These are phyloP conservation scores for Rhizophagus prolifer DNA, from an alignment of 192 early-diverging fungal species.

Conservation along the genomic window DNA sequence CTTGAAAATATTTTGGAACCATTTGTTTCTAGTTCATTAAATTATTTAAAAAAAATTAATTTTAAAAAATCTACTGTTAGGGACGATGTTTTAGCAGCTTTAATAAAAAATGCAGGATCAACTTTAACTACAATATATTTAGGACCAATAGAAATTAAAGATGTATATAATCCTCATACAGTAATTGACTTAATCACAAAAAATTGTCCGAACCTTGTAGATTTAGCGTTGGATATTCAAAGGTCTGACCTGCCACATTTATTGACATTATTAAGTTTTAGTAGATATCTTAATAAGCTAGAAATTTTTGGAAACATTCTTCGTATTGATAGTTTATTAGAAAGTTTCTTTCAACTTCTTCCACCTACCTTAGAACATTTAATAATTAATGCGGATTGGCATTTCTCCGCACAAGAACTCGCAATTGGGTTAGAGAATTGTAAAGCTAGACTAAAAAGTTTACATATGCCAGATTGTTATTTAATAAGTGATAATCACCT, in stretches of 20 bases:
- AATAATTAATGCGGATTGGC: background rate
- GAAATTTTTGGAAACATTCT: background rate
- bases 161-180: background rate
- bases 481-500: background rate
- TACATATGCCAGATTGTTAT: background rate
- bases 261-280: background rate
- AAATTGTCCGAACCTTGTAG: background rate
- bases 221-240: background rate
- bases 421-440: background rate
- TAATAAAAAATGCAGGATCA: background rate
- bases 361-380: constrained; percentile 2
- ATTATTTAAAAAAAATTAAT: background rate
- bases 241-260: background rate
- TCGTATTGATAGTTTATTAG: background rate
- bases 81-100: background rate
- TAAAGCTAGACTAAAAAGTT: background rate
- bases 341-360: background rate
- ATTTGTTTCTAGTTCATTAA: background rate
- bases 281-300: background rate
- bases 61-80: background rate
- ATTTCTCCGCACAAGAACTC: background rate
- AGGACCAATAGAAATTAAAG: constrained; percentile 4
- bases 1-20: background rate
- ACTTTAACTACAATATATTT: background rate
- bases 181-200: background rate